phyloP scores from a whole-genome alignment of 202 grass and related monocot genomes.

The Hordeum pubiflorum region DNA sequence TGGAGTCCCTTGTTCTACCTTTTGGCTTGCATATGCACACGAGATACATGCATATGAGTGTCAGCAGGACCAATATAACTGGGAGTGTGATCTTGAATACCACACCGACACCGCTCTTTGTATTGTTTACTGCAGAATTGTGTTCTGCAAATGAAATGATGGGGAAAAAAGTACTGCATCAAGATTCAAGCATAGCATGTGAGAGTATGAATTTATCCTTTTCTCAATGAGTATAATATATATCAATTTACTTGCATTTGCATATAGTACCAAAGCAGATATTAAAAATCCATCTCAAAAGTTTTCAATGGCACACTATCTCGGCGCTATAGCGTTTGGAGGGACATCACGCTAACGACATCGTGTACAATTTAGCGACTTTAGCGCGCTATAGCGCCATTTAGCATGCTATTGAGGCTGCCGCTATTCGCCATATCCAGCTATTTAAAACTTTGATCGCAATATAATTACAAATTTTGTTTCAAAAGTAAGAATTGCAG shows the following conservation, averaged over 20 bases:
- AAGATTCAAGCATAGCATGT: neutral
- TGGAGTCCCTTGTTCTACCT: neutral
- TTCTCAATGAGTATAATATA: neutral
- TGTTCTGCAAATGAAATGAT: neutral
- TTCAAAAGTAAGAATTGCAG: neutral
- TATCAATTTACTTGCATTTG: neutral
- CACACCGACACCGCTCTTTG: neutral
- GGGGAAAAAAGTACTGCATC: neutral
- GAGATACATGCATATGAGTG: neutral
- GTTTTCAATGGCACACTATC: no score
- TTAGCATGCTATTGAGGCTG: no score
- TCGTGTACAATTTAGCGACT: no score
- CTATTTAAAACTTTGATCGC: no score
- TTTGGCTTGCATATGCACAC: neutral
- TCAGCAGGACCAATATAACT: neutral
- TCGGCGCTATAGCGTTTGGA: no score
- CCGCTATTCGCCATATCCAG: no score
- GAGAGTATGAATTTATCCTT: neutral
- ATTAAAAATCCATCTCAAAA: neutral
- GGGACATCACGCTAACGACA: no score
- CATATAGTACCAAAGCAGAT: neutral
- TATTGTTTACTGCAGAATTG: neutral
- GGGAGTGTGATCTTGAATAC: neutral
- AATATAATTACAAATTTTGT: neutral
- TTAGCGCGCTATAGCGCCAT: no score